Evolutionary conservation across 495 filamentous ascomycete species (phyloP), one percentile per base, ranked within the genome.

Genomic region (Penicillium nucicola): DNA sequence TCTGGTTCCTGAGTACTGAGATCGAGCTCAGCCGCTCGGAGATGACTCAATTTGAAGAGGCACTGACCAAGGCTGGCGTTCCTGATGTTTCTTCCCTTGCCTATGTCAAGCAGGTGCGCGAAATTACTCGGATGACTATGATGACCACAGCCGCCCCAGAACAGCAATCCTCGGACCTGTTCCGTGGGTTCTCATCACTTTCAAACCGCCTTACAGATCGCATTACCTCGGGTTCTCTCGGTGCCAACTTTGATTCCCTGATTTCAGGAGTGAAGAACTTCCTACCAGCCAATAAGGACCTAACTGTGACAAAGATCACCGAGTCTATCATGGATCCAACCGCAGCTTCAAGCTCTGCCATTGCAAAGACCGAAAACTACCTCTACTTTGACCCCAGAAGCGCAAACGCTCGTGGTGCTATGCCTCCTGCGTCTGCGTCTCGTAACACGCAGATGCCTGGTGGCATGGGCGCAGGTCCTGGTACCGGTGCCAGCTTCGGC

Each of bases 181-280:
- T 97, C 77, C 83, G 85, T 28, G 90, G 90, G 10, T 96, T 97
- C 71, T 88, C 82, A 30, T 85, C 84, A 48, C 88, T 97, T 55
- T 95, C 92, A 20, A 92, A 84, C 40, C 83, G 91, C 17, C 82
- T 99, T 15, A 96, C 93, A 13, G 92, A 96, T 66, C 87, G 91
- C 19, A 86, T 98, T 63, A 92, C 93, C 57, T 92, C 95, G 44
- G 90, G 89, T 6, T 88, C 90, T 9, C 78, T 96, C 5, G 86
- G 88, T 22, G 84, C 92, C 44, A 96, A 96, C 65, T 91, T 97
- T 60, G 95, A 97, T 58, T 90, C 84, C 19, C 82, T 99, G 23
- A 91, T 99, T 53, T 91, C 90, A n/a, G 92, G 95, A 31, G 92
- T 99, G 71, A 97, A 97, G 75, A 97, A 97, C 68, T 96, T 98